phyloP scores from a whole-genome alignment of 1,284 basidiomycete species.

The Moesziomyces parantarcticus region DNA sequence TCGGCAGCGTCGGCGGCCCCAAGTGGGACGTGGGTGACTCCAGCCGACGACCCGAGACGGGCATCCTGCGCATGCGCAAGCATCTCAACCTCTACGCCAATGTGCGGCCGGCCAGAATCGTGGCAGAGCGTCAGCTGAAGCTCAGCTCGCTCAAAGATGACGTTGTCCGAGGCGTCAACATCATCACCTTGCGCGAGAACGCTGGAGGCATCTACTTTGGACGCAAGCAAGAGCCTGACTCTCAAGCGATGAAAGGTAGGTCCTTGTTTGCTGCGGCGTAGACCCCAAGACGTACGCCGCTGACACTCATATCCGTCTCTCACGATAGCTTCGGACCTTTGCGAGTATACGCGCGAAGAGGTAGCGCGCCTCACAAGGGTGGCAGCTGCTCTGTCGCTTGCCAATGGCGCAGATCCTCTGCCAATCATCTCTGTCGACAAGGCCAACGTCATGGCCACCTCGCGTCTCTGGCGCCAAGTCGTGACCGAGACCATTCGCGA shows the following conservation, averaged over 20 bases:
- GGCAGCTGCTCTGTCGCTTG: conserved; percentile 82
- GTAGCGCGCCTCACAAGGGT: conserved; percentile 93
- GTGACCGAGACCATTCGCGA: conserved; percentile 60
- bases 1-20: conserved; percentile 93
- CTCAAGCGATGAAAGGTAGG: conserved; percentile 39
- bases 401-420: conserved; percentile 81
- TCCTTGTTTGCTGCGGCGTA: background rate
- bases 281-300: background rate
- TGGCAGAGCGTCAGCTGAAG: conserved; percentile 84
- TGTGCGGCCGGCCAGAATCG: conserved; percentile 94
- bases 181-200: conserved; percentile 93
- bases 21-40: conserved; percentile 85
- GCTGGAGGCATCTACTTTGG: conserved; percentile 79
- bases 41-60: conserved; percentile 90
- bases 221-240: conserved; percentile 82
- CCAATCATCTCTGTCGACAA: conserved; percentile 95
- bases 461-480: conserved; percentile 86
- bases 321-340: conserved; percentile 40
- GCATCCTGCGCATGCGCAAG: conserved; percentile 88
- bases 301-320: background rate
- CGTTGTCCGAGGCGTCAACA: conserved; percentile 84
- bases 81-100: conserved; percentile 93
- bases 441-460: conserved; percentile 95
- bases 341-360: conserved; percentile 82
- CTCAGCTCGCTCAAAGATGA: conserved; percentile 88